Evolutionary conservation across 2,329 filamentous ascomycete species (phyloP).

Genomic region (Coleophoma crateriformis): DNA sequence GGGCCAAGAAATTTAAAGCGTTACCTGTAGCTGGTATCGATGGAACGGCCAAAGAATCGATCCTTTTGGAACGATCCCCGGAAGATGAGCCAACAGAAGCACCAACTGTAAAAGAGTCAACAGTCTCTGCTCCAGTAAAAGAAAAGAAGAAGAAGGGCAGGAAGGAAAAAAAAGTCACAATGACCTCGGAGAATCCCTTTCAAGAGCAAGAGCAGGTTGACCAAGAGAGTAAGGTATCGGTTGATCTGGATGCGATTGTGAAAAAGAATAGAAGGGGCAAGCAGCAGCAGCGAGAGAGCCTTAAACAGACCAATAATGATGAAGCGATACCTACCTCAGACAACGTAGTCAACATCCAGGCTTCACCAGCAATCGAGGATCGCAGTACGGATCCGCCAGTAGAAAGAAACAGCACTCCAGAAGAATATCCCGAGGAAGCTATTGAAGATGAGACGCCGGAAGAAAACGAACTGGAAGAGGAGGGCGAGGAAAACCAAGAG

Average conservation of each 20-base stretch:
- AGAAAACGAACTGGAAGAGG: no score
- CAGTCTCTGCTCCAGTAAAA: not conserved
- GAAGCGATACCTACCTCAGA: not conserved
- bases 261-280: no score
- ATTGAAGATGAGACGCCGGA: no score
- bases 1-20: not conserved
- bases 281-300: no score
- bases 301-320: not conserved
- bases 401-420: not conserved
- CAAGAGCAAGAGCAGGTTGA: not conserved
- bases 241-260: no score
- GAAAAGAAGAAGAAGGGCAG: not conserved
- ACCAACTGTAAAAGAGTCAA: not conserved
- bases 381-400: not conserved
- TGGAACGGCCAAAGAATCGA: no score
- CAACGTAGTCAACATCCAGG: no score
- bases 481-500: no score
- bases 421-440: no score
- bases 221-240: not conserved
- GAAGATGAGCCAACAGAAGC: not conserved
- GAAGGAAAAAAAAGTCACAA: not conserved
- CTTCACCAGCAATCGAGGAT: no score
- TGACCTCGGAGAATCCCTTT: not conserved
- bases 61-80: not conserved
- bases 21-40: not conserved